These are phyloP conservation scores for Arabidopsis hybrid DNA, from an alignment of 441 rosid genomes.

Conservation along the genomic window DNA sequence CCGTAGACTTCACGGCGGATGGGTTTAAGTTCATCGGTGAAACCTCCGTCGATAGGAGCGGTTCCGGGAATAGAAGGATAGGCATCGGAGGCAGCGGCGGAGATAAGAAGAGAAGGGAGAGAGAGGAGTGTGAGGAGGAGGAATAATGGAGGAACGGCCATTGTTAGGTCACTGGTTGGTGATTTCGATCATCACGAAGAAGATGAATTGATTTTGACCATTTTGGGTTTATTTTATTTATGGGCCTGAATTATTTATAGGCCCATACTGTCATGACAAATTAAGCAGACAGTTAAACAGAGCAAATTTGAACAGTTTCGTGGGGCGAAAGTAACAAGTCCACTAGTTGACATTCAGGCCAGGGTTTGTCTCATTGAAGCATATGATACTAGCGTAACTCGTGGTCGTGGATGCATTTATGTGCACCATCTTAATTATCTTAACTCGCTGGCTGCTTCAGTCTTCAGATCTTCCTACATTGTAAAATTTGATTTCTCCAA, in stretches of 20 bases:
- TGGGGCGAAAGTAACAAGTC: no score
- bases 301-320: neutral
- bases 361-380: no score
- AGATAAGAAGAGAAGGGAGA: conserved; percentile 14
- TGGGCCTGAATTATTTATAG: conserved; percentile 17
- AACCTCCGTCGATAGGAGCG: conserved; percentile 27
- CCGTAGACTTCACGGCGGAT: conserved; percentile 68
- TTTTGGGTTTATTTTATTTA: neutral
- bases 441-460: no score
- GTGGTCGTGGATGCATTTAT: no score
- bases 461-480: no score
- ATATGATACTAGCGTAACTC: no score
- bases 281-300: neutral
- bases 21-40: conserved; percentile 45
- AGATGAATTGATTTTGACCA: neutral
- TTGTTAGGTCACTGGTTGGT: neutral
- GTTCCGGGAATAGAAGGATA: conserved; percentile 49
- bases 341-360: no score
- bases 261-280: neutral
- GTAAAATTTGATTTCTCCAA: no score
- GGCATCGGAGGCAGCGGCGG: conserved; percentile 31
- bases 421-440: no score
- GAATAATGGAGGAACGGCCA: conserved; percentile 33
- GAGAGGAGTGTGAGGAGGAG: conserved; percentile 31
- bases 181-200: conserved; percentile 31